phyloP scores from a whole-genome alignment of 2,329 filamentous ascomycete species.

The Diplocarpon mali region DNA sequence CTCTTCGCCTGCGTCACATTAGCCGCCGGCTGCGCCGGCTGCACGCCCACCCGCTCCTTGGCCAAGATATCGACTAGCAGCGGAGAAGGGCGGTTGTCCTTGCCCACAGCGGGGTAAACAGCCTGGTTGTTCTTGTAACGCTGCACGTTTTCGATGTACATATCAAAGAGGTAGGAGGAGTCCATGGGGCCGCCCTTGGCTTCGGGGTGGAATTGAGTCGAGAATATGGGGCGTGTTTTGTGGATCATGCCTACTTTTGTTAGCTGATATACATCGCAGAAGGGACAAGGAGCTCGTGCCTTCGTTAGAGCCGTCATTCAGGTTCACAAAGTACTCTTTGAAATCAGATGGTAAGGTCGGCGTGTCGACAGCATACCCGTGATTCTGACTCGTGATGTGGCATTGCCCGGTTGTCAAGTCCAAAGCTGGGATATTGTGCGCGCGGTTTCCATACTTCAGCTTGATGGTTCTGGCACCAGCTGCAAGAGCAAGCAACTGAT shows the following conservation, averaged over 20 bases:
- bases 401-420: conserved; percentile 93
- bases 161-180: conserved; percentile 91
- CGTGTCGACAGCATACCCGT: conserved; percentile 90
- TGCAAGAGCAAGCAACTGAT: conserved; percentile 88
- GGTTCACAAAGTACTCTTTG: conserved; percentile 97
- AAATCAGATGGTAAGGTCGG: conserved; percentile 73
- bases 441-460: conserved; percentile 98
- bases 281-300: conserved; percentile 34
- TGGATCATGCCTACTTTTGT: conserved; percentile 64
- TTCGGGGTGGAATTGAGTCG: conserved; percentile 97
- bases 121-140: conserved; percentile 79
- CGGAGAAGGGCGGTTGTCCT: conserved; percentile 79
- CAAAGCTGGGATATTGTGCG: conserved; percentile 93
- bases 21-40: conserved; percentile 21
- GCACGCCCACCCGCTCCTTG: conserved; percentile 88
- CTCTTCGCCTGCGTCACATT: conserved; percentile 14
- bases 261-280: no score
- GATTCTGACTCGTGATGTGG: conserved; percentile 98
- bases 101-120: conserved; percentile 55
- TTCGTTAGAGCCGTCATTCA: conserved; percentile 96
- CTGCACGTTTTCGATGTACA: conserved; percentile 82
- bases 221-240: conserved; percentile 92
- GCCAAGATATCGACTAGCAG: conserved; percentile 82
- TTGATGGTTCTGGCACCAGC: conserved; percentile 85
- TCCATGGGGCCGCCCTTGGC: conserved; percentile 96